phyloP scores from a whole-genome alignment of 345 rosid species.

The Cochlearia excelsa region DNA sequence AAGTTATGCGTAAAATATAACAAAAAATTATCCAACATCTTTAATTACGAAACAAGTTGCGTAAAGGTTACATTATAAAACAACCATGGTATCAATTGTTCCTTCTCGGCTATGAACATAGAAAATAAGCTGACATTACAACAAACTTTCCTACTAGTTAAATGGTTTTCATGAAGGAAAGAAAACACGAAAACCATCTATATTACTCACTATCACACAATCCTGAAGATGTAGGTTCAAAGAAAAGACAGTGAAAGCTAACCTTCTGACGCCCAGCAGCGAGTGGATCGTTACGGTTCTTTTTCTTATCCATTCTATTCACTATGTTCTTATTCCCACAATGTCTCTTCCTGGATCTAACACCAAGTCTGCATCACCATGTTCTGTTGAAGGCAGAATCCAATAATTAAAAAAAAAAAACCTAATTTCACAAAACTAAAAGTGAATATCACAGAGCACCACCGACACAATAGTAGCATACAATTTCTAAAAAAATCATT shows the following conservation, averaged over 20 bases:
- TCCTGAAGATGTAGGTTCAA: not conserved
- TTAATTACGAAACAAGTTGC: too few species aligned
- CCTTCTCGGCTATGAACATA: constrained; percentile 11
- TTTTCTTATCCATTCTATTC: constrained; percentile 85
- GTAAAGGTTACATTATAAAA: not conserved
- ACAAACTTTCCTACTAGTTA: constrained; percentile 6
- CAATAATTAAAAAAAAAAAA: not conserved
- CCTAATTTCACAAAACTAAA: constrained; percentile 8
- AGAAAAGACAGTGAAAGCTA: constrained; percentile 4
- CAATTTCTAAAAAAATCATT: not conserved
- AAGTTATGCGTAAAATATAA: too few species aligned
- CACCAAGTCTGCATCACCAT: constrained; percentile 43
- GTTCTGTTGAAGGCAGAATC: constrained; percentile 23
- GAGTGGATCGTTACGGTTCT: constrained; percentile 79
- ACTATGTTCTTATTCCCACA: constrained; percentile 37
- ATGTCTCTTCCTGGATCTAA: constrained; percentile 28
- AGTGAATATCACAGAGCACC: constrained; percentile 25
- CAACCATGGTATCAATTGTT: constrained; percentile 9
- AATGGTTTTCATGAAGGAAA: constrained; percentile 6
- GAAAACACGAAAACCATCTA: constrained; percentile 13
- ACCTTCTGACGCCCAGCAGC: constrained; percentile 97
- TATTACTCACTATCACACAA: constrained; percentile 6
- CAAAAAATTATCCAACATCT: too few species aligned
- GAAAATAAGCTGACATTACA: not conserved
- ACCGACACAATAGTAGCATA: constrained; percentile 23